Conservation (phyloP, 768 basidiomycete species). For the Tulasnella sp. region DNA sequence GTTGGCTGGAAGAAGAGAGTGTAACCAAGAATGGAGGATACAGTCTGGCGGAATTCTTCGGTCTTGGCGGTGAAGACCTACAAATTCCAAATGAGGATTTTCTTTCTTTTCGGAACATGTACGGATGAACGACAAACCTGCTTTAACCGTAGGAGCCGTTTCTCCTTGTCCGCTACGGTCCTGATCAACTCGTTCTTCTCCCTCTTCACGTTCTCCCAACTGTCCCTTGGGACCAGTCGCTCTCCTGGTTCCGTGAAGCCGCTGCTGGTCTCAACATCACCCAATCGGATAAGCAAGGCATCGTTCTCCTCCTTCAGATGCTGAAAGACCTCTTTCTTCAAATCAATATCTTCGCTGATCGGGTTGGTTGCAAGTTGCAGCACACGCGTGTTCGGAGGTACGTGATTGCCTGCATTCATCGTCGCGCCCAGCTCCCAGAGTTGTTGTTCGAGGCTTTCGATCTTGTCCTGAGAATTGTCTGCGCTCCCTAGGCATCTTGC, state of each 20-base stretch:
- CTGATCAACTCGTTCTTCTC: slow-evolving; percentile 61
- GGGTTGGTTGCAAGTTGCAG: slow-evolving; percentile 69
- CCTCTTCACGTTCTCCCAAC: slow-evolving; percentile 57
- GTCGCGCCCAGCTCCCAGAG: slow-evolving; percentile 69
- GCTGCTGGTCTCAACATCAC: slow-evolving; percentile 42
- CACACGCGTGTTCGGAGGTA: slow-evolving; percentile 59
- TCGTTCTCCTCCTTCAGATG: slow-evolving; percentile 72
- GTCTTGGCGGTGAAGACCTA: slow-evolving; percentile 78
- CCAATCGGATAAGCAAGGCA: slow-evolving; percentile 58
- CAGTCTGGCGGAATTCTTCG: slow-evolving; percentile 83
- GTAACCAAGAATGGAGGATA: slow-evolving; percentile 80
- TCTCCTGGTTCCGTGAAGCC: slow-evolving; percentile 24
- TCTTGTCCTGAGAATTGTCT: slow-evolving; percentile 36
- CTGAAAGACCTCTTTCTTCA: slow-evolving; percentile 64
- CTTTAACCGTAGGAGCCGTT: slow-evolving; percentile 64
- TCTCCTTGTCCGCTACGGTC: slow-evolving; percentile 64
- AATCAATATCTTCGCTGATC: slow-evolving; percentile 67
- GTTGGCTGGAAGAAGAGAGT: slow-evolving; percentile 89
- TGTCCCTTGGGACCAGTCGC: slow-evolving; percentile 58
- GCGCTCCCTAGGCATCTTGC: slow-evolving; percentile 25
- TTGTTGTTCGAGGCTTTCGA: slow-evolving; percentile 64
- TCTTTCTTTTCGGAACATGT: neutral
- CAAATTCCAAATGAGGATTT: neutral
- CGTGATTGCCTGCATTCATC: slow-evolving; percentile 61
- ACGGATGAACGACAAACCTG: slow-evolving; percentile 38